Evolutionary conservation across 352 stramenopile species (phyloP).

Genomic region (Pythium diclinum): DNA sequence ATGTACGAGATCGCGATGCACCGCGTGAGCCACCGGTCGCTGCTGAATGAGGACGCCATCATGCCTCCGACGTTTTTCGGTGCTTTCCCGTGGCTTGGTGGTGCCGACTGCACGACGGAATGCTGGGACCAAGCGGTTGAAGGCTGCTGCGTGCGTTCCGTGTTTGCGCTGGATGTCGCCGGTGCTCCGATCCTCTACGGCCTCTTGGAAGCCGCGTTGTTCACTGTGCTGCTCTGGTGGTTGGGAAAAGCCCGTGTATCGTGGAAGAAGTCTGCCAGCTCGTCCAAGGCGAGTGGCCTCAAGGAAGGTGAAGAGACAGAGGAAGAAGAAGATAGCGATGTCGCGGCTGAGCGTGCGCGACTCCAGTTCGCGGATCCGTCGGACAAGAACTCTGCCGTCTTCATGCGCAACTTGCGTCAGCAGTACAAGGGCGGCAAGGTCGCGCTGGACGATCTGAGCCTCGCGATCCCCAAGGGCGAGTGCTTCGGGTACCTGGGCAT

Average conservation of each 20-base stretch:
- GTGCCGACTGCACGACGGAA: slow-evolving; percentile 33
- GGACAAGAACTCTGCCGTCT: slow-evolving; percentile 15
- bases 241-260: too few relatives aligned
- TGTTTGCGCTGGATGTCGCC: slow-evolving; percentile 44
- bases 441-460: slow-evolving; percentile 61
- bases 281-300: too few relatives aligned
- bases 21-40: slow-evolving; percentile 40
- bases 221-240: slow-evolving; percentile 19
- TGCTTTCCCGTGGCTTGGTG: slow-evolving; percentile 39
- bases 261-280: too few relatives aligned
- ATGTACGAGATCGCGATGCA: slow-evolving; percentile 60
- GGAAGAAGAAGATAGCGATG: too few relatives aligned
- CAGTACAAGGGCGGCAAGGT: slow-evolving; percentile 49
- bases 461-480: slow-evolving; percentile 53
- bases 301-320: slow-evolving; percentile 27
- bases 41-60: slow-evolving; percentile 32
- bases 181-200: slow-evolving; percentile 48
- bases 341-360: too few relatives aligned
- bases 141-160: slow-evolving; percentile 38
- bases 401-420: slow-evolving; percentile 42
- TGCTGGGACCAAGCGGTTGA: slow-evolving; percentile 32
- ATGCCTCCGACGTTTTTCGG: slow-evolving; percentile 52
- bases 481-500: slow-evolving; percentile 88
- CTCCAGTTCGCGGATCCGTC: too few relatives aligned
- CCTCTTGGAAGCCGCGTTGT: slow-evolving; percentile 38